Evolutionary conservation across 192 early-diverging fungal species (phyloP), one percentile per base, ranked within the genome.

Genomic region (Chytriomyces sp.): DNA sequence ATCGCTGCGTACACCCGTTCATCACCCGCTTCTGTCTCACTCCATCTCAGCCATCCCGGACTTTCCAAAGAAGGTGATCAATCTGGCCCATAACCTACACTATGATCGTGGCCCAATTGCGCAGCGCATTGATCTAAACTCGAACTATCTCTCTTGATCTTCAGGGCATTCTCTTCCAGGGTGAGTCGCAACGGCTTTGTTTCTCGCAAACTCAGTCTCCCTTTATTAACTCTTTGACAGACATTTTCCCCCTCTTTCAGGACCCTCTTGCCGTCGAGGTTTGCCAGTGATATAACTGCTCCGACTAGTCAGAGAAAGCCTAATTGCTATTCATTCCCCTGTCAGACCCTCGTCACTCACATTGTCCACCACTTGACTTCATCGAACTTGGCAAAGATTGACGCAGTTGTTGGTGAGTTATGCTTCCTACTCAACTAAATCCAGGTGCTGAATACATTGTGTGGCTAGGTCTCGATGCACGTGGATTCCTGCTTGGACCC

Each of bases 231-330:
- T 44, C 92, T n/a, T 91, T 94, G 72, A 77, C 91, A 82, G 86
- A 99, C 82, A 96, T 99, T 80, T 96, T 98, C 78, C 94, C 95
- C 59, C 90, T 99, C 72, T 99, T 99, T 88, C 93, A 93, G 80
- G 92, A 97, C 80, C 97, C 97, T 26, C 88, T 86, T 46, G 98
- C 97, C 20, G 93, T 97, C 61, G 95, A 96, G 85, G 85, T 86
- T 60, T 18, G 60, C n/a, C 45, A 61, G 7, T n/a, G n/a, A n/a
- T n/a, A n/a, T n/a, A n/a, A n/a, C n/a, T n/a, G n/a, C n/a, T n/a
- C n/a, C n/a, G n/a, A n/a, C n/a, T n/a, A n/a, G n/a, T n/a, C n/a
- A n/a, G n/a, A 26, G 18, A 18, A n/a, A 26, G 43, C n/a, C 64
- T 26, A 7, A 61, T 35, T n/a, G n/a, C n/a, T n/a, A 5, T 53